Base-by-base conservation (phyloP, 1,139 yeast genomes). In the Yamadazyma triangularis region DNA sequence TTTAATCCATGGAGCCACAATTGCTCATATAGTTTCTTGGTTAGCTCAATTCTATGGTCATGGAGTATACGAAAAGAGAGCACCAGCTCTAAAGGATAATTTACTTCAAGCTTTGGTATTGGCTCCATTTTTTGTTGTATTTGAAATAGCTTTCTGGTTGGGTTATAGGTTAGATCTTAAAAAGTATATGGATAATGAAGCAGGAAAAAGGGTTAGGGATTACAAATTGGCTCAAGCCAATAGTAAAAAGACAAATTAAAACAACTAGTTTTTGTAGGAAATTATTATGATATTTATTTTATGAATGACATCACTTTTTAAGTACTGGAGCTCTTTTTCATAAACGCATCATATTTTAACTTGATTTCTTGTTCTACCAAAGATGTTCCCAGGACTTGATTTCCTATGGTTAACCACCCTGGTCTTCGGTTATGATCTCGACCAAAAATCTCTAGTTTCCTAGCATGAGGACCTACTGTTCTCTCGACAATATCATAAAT, bases 331-430 rank as follows among this genome's bases (percentile, higher is more conserved):
- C n/a, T n/a, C n/a, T n/a, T n/a, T 18, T 18, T 9, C 20, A 7
- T 18, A 48, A 12, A 28, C 25, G 44, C 42, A 19, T 55, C 51
- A 41, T 65, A 70, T 35, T 58, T 60, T 23, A 50, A 46, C 34
- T 53, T 51, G 15, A 84, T 73, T 36, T 79, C 86, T 27, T 68
- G 61, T 47, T 84, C 94, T 33, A 64, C 56, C 12, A 85, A 60
- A 14, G 68, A 59, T 2, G 74, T 69, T 0, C 85, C 86, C 11
- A 70, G 70, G 28, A 88, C 55, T 53, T 87, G 94, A 49, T 85
- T 83, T 0, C 96, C 96, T 34, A 88, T 75, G 0, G 96, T 85
- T 33, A 88, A 58, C 97, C 97, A 89, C 0, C 96, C 96, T 0
- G 87, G 83, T 26, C 96, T 70, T 1, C 82, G 66, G 48, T 89